A percentile compares a stretch with the other conserved stretches of the same genome.
Evolutionary conservation across 2,329 filamentous ascomycete genomes (phyloP).

Genomic region (Phyllosticta capitalensis): DNA sequence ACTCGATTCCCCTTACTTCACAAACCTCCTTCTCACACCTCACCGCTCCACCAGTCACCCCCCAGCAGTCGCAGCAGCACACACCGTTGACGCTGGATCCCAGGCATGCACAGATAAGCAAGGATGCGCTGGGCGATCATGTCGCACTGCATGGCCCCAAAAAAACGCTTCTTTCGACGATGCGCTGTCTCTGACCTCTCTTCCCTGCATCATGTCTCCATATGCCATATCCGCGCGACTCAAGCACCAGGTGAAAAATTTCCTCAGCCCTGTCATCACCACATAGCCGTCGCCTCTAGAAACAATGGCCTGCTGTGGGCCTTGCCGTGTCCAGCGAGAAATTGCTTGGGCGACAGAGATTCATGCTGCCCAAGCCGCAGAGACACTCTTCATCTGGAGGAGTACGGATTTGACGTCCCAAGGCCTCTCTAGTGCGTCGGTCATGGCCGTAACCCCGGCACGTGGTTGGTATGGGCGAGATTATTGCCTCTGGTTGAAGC

Average conservation of each 20-base stretch:
- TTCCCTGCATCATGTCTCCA: slow-evolving; percentile 1
- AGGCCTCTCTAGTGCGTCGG: neutral
- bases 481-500: neutral
- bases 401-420: too few relatives aligned
- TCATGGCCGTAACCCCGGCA: neutral
- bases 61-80: neutral
- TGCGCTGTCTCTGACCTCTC: neutral
- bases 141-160: neutral
- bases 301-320: neutral
- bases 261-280: neutral
- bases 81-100: neutral
- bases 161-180: slow-evolving; percentile 10
- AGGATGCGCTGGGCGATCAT: slow-evolving; percentile 9
- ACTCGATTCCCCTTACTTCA: neutral
- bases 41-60: neutral
- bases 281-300: slow-evolving; percentile 2
- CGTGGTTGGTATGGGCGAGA: neutral
- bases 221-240: slow-evolving; percentile 8
- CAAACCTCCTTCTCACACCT: neutral
- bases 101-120: slow-evolving; percentile 3
- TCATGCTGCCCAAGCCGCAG: neutral
- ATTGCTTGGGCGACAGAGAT: neutral
- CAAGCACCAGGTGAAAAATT: neutral
- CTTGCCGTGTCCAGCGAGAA: neutral
- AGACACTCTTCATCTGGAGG: neutral